Conservation (phyloP, 768 basidiomycete species). For the Naganishia antarctica region DNA sequence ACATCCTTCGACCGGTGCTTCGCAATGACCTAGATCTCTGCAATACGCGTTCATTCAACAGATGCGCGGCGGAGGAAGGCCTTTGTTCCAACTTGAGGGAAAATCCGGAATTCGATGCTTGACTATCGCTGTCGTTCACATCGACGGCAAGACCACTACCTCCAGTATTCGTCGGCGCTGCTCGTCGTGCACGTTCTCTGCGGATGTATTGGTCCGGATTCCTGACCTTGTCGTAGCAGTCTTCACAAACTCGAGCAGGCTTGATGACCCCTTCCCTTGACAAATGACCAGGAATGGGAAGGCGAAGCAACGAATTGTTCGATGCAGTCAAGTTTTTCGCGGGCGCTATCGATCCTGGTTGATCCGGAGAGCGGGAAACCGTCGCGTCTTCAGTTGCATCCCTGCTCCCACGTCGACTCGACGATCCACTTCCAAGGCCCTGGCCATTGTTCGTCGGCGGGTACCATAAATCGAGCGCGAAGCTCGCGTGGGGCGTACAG, state of each 20-base stretch:
- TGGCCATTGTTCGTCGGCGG: constrained; percentile 16
- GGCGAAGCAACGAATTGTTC: neutral
- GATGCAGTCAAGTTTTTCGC: neutral
- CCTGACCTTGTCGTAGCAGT: constrained; percentile 18
- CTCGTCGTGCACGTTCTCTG: constrained; percentile 9
- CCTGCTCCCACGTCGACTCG: neutral
- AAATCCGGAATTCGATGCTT: constrained; percentile 18
- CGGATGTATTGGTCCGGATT: constrained; percentile 7
- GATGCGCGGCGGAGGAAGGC: neutral
- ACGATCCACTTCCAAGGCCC: neutral
- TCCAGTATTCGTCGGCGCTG: neutral
- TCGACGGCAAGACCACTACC: neutral
- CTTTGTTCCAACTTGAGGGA: neutral
- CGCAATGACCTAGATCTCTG: neutral
- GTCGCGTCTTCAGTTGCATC: neutral
- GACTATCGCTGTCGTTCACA: constrained; percentile 8
- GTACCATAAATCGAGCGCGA: constrained; percentile 18
- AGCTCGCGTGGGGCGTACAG: constrained; percentile 21
- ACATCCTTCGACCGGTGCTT: constrained; percentile 17
- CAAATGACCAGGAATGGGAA: neutral
- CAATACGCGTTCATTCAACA: constrained; percentile 8
- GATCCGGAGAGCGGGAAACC: neutral
- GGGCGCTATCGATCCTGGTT: neutral
- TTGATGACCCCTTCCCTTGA: constrained; percentile 2
- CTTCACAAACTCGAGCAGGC: constrained; percentile 18